These are phyloP conservation scores for Bjerkandera adusta DNA, from an alignment of 1,284 basidiomycete genomes.

Conservation along the genomic window DNA sequence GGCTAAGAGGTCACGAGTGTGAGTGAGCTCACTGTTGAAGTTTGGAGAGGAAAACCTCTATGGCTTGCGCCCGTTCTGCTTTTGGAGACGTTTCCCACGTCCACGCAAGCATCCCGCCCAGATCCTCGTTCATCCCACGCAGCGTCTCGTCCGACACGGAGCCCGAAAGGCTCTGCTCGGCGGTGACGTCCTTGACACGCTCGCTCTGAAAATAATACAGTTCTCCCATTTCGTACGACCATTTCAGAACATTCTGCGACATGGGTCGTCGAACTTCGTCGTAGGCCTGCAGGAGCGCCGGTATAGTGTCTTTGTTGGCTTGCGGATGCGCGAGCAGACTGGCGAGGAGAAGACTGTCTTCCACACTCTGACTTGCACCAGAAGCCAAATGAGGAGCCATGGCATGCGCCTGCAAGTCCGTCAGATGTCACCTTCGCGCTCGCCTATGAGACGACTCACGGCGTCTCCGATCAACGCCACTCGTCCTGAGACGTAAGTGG, in stretches of 20 bases:
- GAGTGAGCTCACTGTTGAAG: no score
- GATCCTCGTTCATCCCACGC: no score
- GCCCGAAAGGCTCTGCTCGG: no score
- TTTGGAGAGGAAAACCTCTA: no score
- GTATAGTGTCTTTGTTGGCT: not conserved
- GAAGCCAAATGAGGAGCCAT: conserved; percentile 24
- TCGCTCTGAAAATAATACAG: no score
- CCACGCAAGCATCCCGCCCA: no score
- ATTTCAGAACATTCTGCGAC: conserved; percentile 5
- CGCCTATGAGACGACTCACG: conserved; percentile 22
- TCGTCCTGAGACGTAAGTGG: conserved; percentile 23
- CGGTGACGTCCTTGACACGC: no score
- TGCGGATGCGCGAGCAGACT: conserved; percentile 6
- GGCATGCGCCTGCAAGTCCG: conserved; percentile 35
- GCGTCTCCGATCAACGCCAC: conserved; percentile 37
- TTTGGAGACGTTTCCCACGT: no score
- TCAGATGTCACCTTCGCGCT: not conserved
- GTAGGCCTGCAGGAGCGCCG: conserved; percentile 9
- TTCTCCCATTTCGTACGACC: conserved; percentile 2
- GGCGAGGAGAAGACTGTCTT: conserved; percentile 12
- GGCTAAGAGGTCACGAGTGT: no score
- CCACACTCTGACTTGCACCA: conserved; percentile 17
- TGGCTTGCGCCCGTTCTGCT: no score
- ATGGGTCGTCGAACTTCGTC: conserved; percentile 13
- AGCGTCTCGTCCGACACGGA: no score